Conservation (phyloP, 805 yeast genomes). For the Yarrowia sp. region DNA sequence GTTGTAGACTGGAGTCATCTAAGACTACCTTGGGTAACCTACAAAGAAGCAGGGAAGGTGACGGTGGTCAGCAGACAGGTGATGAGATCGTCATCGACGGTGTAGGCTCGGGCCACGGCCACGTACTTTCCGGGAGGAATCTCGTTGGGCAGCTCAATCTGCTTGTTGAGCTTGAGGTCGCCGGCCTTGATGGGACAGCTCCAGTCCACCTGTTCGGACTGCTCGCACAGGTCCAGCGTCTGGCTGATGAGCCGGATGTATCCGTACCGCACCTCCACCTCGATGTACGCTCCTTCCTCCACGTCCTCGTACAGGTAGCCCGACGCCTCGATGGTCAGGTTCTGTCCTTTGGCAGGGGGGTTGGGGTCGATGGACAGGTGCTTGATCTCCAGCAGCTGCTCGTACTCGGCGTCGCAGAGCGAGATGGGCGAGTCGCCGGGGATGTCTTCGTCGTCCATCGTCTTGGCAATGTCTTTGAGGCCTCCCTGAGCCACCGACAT, state of each 20-base stretch:
- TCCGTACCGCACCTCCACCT: slow-evolving; percentile 91
- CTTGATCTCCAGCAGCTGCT: slow-evolving; percentile 70
- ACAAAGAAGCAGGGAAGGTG: slow-evolving; percentile 50
- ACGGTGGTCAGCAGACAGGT: slow-evolving; percentile 71
- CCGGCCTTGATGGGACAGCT: slow-evolving; percentile 85
- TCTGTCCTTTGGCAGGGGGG: slow-evolving; percentile 87
- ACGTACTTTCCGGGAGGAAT: slow-evolving; percentile 95
- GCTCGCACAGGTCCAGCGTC: slow-evolving; percentile 92
- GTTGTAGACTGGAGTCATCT: too few relatives aligned
- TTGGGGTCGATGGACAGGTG: slow-evolving; percentile 73
- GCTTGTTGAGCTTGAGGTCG: slow-evolving; percentile 65
- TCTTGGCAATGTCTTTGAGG: slow-evolving; percentile 29
- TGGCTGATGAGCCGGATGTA: slow-evolving; percentile 86
- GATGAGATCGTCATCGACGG: slow-evolving; percentile 78
- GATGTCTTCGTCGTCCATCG: slow-evolving; percentile 50
- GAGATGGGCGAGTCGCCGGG: slow-evolving; percentile 90
- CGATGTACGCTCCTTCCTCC: slow-evolving; percentile 90
- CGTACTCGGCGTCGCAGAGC: slow-evolving; percentile 69
- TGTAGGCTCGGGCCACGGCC: slow-evolving; percentile 88
- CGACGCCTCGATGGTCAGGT: slow-evolving; percentile 77
- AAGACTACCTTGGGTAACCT: too few relatives aligned
- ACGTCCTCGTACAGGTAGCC: slow-evolving; percentile 66
- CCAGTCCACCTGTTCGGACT: slow-evolving; percentile 80
- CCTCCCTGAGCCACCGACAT: slow-evolving; percentile 37
- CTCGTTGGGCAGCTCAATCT: slow-evolving; percentile 84